A percentile compares a stretch with the other conserved stretches of the same genome.
Conservation (phyloP, 1,284 basidiomycete species). For the Trichosporon sp. region DNA sequence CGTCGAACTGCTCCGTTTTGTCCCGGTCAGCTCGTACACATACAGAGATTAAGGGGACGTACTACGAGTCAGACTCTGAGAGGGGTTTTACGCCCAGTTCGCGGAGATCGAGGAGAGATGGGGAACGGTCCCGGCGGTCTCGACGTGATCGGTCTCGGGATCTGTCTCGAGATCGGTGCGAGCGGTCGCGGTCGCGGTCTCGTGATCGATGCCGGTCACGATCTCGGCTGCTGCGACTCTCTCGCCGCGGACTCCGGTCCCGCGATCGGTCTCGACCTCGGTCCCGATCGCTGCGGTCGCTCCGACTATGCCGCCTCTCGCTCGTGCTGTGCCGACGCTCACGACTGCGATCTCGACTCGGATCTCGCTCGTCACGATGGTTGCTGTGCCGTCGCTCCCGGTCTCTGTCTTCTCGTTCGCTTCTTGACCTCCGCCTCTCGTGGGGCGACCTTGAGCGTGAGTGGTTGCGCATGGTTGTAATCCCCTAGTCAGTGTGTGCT, state of each 20-base stretch:
- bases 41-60: constrained; percentile 13
- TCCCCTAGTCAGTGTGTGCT: too few relatives aligned
- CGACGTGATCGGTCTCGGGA: not conserved
- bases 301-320: not conserved
- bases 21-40: not conserved
- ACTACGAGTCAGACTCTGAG: constrained; percentile 45
- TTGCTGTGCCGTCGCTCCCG: not conserved
- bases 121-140: constrained; percentile 19
- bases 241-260: not conserved
- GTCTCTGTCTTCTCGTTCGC: not conserved
- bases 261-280: not conserved
- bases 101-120: constrained; percentile 33
- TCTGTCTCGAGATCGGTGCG: constrained; percentile 2
- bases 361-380: constrained; percentile 2
- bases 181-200: constrained; percentile 5
- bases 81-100: constrained; percentile 39
- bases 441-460: not conserved
- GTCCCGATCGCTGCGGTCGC: not conserved
- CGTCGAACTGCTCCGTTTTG: constrained; percentile 22
- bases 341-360: not conserved
- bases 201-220: constrained; percentile 7
- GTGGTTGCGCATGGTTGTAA: not conserved
- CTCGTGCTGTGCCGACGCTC: not conserved
- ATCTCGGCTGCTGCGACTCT: constrained; percentile 1
- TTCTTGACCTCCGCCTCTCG: not conserved